A percentile compares a stretch with the other conserved stretches of the same genome.
phyloP scores from a whole-genome alignment of 1,284 basidiomycete species.

The Hymenochaete sp. region DNA sequence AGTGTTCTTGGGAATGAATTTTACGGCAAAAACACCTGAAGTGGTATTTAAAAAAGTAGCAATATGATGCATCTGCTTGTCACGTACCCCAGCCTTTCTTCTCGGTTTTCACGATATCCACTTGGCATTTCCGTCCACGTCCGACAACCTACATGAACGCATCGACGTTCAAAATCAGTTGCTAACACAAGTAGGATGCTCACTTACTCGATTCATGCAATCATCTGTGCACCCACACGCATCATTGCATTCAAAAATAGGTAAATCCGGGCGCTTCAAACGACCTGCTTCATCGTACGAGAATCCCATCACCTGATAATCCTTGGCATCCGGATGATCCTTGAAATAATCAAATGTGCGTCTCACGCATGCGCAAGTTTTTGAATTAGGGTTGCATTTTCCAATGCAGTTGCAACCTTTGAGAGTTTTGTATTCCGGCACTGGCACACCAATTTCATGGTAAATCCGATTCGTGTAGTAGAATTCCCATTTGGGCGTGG shows the following conservation, averaged over 20 bases:
- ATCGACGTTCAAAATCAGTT: background rate
- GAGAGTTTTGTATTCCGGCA: slow-evolving; percentile 49
- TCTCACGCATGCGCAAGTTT: slow-evolving; percentile 58
- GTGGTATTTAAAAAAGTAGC: background rate
- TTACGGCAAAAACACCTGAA: slow-evolving; percentile 61
- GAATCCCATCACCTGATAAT: slow-evolving; percentile 40
- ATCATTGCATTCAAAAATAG: slow-evolving; percentile 84
- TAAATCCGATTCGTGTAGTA: slow-evolving; percentile 72
- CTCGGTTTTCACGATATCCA: slow-evolving; percentile 60
- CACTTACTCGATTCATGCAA: slow-evolving; percentile 74
- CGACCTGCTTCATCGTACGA: slow-evolving; percentile 53
- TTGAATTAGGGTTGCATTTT: slow-evolving; percentile 58
- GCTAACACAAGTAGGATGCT: background rate
- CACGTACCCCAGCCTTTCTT: slow-evolving; percentile 75
- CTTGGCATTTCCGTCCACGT: slow-evolving; percentile 55
- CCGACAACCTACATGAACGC: slow-evolving; percentile 62
- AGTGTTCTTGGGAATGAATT: slow-evolving; percentile 56
- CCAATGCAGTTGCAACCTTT: slow-evolving; percentile 68
- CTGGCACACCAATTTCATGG: slow-evolving; percentile 56
- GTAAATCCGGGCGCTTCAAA: slow-evolving; percentile 39
- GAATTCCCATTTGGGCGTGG: slow-evolving; percentile 68
- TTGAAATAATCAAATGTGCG: slow-evolving; percentile 43
- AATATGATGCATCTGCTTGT: background rate
- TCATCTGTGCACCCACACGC: slow-evolving; percentile 72
- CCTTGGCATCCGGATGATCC: slow-evolving; percentile 18